phyloP scores from a whole-genome alignment of 2,329 filamentous ascomycete genomes.

The Fusarium redolens region DNA sequence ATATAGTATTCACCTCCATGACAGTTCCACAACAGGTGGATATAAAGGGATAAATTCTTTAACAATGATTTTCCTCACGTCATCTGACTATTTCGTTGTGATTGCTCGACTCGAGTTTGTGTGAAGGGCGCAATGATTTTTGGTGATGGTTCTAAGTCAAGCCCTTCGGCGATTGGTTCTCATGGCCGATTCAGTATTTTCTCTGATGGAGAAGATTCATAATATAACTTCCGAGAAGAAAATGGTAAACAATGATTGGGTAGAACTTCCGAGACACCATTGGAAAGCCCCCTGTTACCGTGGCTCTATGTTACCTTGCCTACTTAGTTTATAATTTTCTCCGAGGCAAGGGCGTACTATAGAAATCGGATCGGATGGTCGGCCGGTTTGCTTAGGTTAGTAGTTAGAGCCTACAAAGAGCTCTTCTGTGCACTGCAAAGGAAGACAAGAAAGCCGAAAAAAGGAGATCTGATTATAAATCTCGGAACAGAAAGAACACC shows the following conservation, averaged over 20 bases:
- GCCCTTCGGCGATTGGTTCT: conserved; percentile 17
- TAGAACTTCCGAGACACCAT: background rate
- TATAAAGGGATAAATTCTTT: background rate
- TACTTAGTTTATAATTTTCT: background rate
- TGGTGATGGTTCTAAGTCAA: conserved; percentile 14
- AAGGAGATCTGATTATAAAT: background rate
- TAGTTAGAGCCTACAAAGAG: background rate
- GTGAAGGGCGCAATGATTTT: conserved; percentile 11
- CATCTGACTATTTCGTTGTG: conserved; percentile 9
- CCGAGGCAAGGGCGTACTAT: background rate
- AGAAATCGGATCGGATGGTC: background rate
- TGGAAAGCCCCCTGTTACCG: background rate
- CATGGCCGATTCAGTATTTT: conserved; percentile 19
- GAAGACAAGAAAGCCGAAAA: background rate
- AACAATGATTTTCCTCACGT: background rate
- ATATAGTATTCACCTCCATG: conserved; percentile 13
- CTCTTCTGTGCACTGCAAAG: background rate
- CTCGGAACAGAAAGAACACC: background rate
- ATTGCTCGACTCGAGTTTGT: conserved; percentile 13
- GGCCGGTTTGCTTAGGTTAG: background rate
- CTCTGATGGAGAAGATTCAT: background rate
- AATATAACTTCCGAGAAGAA: background rate
- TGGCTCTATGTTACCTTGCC: background rate
- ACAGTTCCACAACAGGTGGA: conserved; percentile 21
- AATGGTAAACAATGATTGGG: conserved; percentile 1